These are phyloP conservation scores for Fusarium phyllophilum DNA, from an alignment of 2,329 filamentous ascomycete species.

Conservation along the genomic window DNA sequence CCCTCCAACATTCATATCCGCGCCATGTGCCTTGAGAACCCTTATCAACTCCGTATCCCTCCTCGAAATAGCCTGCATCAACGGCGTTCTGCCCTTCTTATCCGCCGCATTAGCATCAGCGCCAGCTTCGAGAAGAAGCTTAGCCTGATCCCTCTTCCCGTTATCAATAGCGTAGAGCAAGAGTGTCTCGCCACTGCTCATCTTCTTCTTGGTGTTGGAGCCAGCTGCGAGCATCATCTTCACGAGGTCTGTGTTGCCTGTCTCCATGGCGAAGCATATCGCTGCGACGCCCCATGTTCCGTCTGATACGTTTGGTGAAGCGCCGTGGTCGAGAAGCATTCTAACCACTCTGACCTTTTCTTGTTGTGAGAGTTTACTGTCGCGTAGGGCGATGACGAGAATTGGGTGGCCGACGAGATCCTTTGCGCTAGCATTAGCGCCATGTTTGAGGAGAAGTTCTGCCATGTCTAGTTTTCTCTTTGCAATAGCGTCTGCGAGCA, in stretches of 20 bases:
- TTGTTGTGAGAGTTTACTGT: constrained; percentile 37
- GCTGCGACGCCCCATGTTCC: constrained; percentile 32
- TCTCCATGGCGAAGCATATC: constrained; percentile 43
- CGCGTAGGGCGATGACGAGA: constrained; percentile 46
- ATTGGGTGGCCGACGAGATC: constrained; percentile 48
- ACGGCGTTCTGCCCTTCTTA: constrained; percentile 46
- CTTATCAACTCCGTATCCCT: constrained; percentile 44
- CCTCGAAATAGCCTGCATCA: constrained; percentile 47
- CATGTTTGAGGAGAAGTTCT: constrained; percentile 47
- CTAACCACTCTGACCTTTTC: constrained; percentile 44
- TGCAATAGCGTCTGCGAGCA: constrained; percentile 49
- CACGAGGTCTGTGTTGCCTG: constrained; percentile 39
- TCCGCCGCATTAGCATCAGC: constrained; percentile 48
- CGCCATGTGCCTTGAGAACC: constrained; percentile 45
- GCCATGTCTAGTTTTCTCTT: constrained; percentile 48
- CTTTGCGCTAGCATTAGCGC: constrained; percentile 48
- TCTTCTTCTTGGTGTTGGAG: constrained; percentile 41
- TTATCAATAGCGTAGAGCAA: constrained; percentile 47
- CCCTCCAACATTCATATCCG: constrained; percentile 33
- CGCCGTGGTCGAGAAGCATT: constrained; percentile 49
- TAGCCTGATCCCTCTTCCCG: constrained; percentile 35
- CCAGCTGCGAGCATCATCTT: constrained; percentile 45
- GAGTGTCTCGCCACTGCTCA: constrained; percentile 45
- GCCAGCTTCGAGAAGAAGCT: constrained; percentile 46
- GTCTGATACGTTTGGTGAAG: constrained; percentile 45